Conservation (phyloP, 495 filamentous ascomycete species). For the Amorphotheca resinae region DNA sequence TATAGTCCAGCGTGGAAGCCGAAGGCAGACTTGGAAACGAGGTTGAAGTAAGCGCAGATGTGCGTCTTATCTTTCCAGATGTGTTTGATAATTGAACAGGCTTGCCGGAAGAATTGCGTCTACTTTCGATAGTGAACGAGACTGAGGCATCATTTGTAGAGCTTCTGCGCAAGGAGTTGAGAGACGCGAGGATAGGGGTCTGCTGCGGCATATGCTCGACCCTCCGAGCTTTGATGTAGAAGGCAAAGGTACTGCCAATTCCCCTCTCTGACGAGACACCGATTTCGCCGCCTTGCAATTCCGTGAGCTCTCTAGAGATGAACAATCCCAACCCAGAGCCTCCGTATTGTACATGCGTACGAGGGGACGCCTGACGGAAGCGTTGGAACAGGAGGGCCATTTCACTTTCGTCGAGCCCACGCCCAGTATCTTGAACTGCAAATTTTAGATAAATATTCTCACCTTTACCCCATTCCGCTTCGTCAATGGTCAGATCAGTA, state of each 20-base stretch:
- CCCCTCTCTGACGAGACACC: conserved; percentile 61
- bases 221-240: conserved; percentile 47
- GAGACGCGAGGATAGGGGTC: conserved; percentile 10
- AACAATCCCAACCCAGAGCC: conserved; percentile 76
- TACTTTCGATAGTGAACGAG: conserved; percentile 11
- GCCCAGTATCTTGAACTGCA: conserved; percentile 66
- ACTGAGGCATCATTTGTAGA: conserved; percentile 2
- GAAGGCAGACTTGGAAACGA: conserved; percentile 4
- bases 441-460: conserved; percentile 60
- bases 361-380: conserved; percentile 65
- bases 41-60: neutral
- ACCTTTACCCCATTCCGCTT: conserved; percentile 55
- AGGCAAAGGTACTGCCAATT: conserved; percentile 71
- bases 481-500: conserved; percentile 38
- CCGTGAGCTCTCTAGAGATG: conserved; percentile 64
- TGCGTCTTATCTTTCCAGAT: conserved; percentile 1
- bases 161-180: conserved; percentile 8
- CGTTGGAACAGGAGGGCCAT: conserved; percentile 66
- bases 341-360: conserved; percentile 71
- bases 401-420: conserved; percentile 60
- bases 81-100: conserved; percentile 8
- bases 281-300: conserved; percentile 75
- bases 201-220: conserved; percentile 8
- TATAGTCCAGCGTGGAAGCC: conserved; percentile 19
- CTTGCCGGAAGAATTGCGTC: conserved; percentile 9